These are phyloP conservation scores for Fraxinus sp. DNA, from an alignment of 305 asterid species.

Conservation along the genomic window DNA sequence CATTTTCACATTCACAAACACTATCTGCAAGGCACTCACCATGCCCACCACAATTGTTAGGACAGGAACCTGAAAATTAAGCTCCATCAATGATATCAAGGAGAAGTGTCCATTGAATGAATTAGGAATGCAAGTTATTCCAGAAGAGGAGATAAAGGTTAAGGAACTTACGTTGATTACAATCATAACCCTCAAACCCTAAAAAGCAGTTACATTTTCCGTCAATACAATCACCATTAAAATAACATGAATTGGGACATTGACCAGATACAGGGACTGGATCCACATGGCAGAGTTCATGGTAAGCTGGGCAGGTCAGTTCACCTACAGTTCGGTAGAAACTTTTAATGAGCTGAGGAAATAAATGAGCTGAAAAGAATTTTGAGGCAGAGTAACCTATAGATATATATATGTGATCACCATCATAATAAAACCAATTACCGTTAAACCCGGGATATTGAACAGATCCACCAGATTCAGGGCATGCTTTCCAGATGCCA, in stretches of 20 bases:
- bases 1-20: conserved; percentile 70
- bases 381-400: neutral
- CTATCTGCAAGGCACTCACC: conserved; percentile 76
- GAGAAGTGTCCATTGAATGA: neutral
- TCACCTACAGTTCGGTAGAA: conserved; percentile 54
- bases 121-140: neutral
- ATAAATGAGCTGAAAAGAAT: neutral
- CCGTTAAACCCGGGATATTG: conserved; percentile 86
- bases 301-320: conserved; percentile 87
- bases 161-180: conserved; percentile 60
- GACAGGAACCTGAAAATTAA: conserved; percentile 44
- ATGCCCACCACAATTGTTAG: conserved; percentile 67
- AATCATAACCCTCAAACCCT: conserved; percentile 81
- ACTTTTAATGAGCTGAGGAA: neutral
- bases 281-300: conserved; percentile 69
- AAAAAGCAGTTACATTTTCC: conserved; percentile 86
- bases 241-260: conserved; percentile 80
- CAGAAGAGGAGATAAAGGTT: conserved; percentile 11
- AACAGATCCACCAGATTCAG: conserved; percentile 84
- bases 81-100: conserved; percentile 6
- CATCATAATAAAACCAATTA: conserved; percentile 28
- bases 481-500: conserved; percentile 86
- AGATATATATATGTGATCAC: neutral
- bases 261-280: conserved; percentile 65
- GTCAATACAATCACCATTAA: conserved; percentile 83